phyloP scores from a whole-genome alignment of 345 rosid genomes.

The Euphorbia peplus region DNA sequence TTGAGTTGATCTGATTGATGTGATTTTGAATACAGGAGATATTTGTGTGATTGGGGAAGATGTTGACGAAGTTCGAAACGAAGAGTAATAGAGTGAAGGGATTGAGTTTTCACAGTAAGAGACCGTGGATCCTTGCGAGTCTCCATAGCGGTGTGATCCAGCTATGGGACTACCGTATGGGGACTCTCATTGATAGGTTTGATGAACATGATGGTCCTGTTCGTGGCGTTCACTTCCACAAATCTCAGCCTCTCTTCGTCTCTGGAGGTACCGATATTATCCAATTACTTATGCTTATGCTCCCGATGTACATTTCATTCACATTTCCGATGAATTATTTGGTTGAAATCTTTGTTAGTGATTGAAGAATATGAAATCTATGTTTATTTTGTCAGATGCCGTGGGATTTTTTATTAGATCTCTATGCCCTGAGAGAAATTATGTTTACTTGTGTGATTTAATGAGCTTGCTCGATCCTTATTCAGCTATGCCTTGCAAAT shows the following conservation, averaged over 20 bases:
- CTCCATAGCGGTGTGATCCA: conserved; percentile 99
- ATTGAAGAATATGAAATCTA: neutral
- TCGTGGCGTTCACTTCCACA: conserved; percentile 96
- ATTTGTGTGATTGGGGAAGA: conserved; percentile 27
- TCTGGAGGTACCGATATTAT: conserved; percentile 63
- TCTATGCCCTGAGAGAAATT: neutral
- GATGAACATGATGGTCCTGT: conserved; percentile 99
- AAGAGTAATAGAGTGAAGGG: conserved; percentile 99
- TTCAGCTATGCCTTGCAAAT: neutral
- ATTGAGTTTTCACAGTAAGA: conserved; percentile 84
- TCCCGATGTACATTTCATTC: neutral
- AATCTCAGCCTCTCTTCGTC: conserved; percentile 85
- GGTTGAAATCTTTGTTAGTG: neutral
- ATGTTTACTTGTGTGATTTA: neutral
- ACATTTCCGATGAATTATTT: neutral
- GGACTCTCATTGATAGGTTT: conserved; percentile 84
- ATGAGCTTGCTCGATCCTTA: neutral
- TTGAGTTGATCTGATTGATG: neutral
- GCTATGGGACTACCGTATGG: conserved; percentile 99
- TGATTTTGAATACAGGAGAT: neutral
- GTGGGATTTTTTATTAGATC: neutral
- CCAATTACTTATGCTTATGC: neutral
- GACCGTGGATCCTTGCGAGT: conserved; percentile 99
- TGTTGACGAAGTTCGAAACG: conserved; percentile 98
- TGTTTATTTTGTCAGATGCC: neutral